phyloP scores from a whole-genome alignment of 2,329 filamentous ascomycete genomes.

The Raffaelea deltoideospora region DNA sequence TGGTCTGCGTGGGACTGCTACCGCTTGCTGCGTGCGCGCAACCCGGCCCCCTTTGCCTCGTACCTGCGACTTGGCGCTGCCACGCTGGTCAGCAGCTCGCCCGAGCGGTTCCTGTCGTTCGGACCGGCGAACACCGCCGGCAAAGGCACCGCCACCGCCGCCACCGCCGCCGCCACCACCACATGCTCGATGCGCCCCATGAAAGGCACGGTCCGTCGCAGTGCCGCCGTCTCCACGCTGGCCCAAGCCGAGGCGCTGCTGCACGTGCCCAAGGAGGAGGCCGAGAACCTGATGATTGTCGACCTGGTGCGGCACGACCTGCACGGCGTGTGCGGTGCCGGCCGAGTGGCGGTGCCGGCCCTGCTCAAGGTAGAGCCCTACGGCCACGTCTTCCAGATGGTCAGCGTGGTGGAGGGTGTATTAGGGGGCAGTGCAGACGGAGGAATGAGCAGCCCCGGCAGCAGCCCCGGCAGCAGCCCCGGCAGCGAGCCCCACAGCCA shows the following conservation, averaged over 20 bases:
- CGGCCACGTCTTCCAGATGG: conserved; percentile 79
- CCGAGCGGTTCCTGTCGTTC: conserved; percentile 62
- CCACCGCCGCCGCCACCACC: too few relatives aligned
- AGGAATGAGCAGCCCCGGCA: background rate
- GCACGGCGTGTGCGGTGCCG: conserved; percentile 65
- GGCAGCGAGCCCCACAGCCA: conserved; percentile 16
- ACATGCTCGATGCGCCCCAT: conserved; percentile 84
- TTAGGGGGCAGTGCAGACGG: background rate
- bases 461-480: background rate
- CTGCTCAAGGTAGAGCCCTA: conserved; percentile 84
- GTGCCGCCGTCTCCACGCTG: conserved; percentile 46
- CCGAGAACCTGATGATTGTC: conserved; percentile 96
- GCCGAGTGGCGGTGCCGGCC: conserved; percentile 57
- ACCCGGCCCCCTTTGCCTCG: conserved; percentile 75
- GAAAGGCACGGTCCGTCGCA: conserved; percentile 90
- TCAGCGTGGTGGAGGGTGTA: conserved; percentile 71
- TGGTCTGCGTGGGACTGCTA: conserved; percentile 54
- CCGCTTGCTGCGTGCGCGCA: conserved; percentile 49
- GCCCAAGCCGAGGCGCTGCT: conserved; percentile 58
- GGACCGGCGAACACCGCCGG: conserved; percentile 21
- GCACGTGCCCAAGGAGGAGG: conserved; percentile 72
- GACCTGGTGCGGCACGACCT: conserved; percentile 92
- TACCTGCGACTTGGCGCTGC: conserved; percentile 56
- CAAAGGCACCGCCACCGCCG: too few relatives aligned
- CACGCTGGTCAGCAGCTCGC: conserved; percentile 69